Evolutionary conservation across 306 rosid species (phyloP).

Genomic region (Glycine latifolia): DNA sequence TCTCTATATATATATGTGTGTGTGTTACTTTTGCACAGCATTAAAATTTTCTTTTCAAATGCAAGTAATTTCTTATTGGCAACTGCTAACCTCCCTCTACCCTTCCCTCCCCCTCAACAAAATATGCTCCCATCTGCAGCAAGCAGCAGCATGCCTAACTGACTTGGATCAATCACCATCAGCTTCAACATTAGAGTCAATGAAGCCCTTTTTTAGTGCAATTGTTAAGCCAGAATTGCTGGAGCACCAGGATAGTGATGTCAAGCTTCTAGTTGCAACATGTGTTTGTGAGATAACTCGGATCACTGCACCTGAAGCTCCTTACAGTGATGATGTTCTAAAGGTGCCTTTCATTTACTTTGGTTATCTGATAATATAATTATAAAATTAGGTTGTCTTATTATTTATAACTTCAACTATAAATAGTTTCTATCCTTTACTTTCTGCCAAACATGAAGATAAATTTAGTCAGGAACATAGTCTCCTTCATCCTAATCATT

Average conservation of each 20-base stretch:
- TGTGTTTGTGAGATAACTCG: constrained; percentile 97
- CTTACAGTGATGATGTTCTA: constrained; percentile 83
- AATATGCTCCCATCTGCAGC: constrained; percentile 67
- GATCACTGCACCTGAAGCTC: constrained; percentile 99
- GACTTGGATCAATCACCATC: constrained; percentile 92
- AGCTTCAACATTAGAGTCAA: constrained; percentile 72
- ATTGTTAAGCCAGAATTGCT: constrained; percentile 91
- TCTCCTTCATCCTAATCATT: constrained; percentile 47
- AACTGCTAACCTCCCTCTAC: constrained; percentile 18
- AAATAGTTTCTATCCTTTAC: constrained; percentile 20
- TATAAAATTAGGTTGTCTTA: constrained; percentile 32
- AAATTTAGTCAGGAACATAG: constrained; percentile 29
- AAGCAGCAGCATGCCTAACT: constrained; percentile 81
- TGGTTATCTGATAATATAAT: constrained; percentile 41
- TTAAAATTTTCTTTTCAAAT: constrained; percentile 21
- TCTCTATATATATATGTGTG: too few species aligned
- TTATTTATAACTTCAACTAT: not conserved
- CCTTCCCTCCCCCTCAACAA: not conserved
- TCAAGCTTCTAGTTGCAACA: constrained; percentile 90
- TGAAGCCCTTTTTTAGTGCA: constrained; percentile 83
- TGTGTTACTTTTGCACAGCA: not conserved
- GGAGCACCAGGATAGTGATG: constrained; percentile 86
- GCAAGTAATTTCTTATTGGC: constrained; percentile 39
- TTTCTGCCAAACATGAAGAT: constrained; percentile 16
- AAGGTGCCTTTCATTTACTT: constrained; percentile 67